Evolutionary conservation across 345 rosid genomes (phyloP), one percentile per base, ranked within the genome.

Genomic region (Rhizophora mangle): DNA sequence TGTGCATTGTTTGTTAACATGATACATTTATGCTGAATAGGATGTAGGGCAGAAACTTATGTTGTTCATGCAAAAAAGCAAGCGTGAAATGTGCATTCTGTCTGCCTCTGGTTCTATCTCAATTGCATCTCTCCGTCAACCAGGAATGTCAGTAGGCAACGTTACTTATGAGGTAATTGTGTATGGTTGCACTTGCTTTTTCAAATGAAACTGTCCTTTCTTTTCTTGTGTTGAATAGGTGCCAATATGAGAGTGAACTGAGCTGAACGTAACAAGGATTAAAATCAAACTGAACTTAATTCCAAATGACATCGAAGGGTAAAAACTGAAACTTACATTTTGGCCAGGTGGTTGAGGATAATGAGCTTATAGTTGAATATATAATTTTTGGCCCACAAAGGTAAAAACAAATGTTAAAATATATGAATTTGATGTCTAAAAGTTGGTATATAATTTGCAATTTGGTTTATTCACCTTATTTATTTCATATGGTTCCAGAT

Each of bases 51-150:
- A 89, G 82, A 95, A 84, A 75, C 77, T 91, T 55, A 72, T 82
- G 84, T 36, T 72, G 72, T 89, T 88, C 70, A 74, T 88, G 81
- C 92, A 87, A 82, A 90, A 89, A 82, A 85, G 87, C 79, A 88
- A 85, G 77, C 88, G 87, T 29, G 96, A 95, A 66, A 65, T 88
- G 66, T 95, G 97, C 66, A 72, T 95, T 67, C 78, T 95, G 43
- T 95, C 99, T 76, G 99, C 96, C 57, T 87, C 92, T 62, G 96
- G 99, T 76, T 62, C 93, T 64, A 82, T 95, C 72, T 86, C 92
- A 65, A 88, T 76, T 72, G 97, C 85, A 71, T 83, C 96, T 56
- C 87, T 95, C 67, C 82, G 88, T 72, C 96, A 95, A 78, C 87
- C 88, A 49, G 91, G 87, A 58, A 79, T 87, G 60, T 85, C 98